These are phyloP conservation scores for Cordyceps militaris DNA, from an alignment of 2,329 filamentous ascomycete species.

Conservation along the genomic window DNA sequence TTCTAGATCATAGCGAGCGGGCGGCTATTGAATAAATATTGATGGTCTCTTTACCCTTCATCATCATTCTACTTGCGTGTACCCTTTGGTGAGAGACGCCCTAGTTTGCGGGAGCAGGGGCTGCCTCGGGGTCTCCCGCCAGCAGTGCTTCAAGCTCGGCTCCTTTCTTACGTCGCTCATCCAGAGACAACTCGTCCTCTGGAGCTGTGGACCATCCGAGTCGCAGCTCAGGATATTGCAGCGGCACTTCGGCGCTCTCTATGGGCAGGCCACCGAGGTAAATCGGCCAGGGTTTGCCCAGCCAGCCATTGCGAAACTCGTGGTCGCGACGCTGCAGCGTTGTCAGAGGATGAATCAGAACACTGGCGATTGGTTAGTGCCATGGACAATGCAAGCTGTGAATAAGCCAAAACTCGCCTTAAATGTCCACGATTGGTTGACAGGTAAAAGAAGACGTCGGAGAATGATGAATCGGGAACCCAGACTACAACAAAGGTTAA, in stretches of 20 bases:
- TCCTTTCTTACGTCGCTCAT: constrained; percentile 24
- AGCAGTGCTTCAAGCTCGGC: constrained; percentile 25
- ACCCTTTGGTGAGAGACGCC: no score
- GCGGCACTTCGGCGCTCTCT: constrained; percentile 21
- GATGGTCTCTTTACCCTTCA: not conserved
- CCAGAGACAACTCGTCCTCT: constrained; percentile 23
- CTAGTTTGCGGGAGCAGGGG: constrained; percentile 22
- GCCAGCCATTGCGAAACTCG: constrained; percentile 27
- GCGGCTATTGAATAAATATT: no score
- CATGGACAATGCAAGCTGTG: not conserved
- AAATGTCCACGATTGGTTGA: constrained; percentile 25
- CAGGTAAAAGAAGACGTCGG: constrained; percentile 29
- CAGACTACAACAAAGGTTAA: constrained; percentile 20
- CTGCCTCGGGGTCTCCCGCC: constrained; percentile 23
- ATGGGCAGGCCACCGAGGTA: constrained; percentile 24
- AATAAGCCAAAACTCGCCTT: constrained; percentile 17
- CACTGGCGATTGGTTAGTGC: constrained; percentile 15
- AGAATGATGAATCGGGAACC: constrained; percentile 29
- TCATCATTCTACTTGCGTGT: not conserved
- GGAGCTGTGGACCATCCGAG: constrained; percentile 24
- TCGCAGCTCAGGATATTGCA: constrained; percentile 27
- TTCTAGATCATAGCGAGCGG: no score
- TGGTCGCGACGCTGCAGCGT: constrained; percentile 25
- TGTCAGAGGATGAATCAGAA: constrained; percentile 27
- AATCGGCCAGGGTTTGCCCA: constrained; percentile 28